Base-by-base conservation (phyloP, 2,329 filamentous ascomycete species). In the Bisporella sp. region DNA sequence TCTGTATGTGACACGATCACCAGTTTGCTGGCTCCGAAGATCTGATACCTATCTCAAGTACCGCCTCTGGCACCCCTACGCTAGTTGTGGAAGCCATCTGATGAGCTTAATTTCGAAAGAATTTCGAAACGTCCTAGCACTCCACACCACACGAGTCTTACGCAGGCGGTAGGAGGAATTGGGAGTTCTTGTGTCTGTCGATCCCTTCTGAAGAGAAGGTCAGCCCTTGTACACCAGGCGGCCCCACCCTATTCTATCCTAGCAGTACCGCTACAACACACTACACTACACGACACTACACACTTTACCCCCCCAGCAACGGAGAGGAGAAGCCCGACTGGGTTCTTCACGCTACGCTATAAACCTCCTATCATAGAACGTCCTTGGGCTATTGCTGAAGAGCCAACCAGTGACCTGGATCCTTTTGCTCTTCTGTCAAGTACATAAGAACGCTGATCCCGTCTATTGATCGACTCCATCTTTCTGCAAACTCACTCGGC, bases 361-460 rank as follows among this genome's bases (percentile, higher is more conserved):
- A 21, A 21, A 21, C 21, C 21, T 21, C 21, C 21, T 21, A 21
- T 21, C 21, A 21, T 21, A 21, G 21, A 21, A 21, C 21, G 21
- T 21, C 21, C 21, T 21, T 21, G 21, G 21, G 3, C 21, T 21
- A 21, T 21, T 21, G 21, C 21, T 21, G 21, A 21, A 21, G 21
- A 21, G 21, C 35, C 41, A 43, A 21, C 41, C 9, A 8, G 8
- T 11, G 12, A 8, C 9, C 41, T 43, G 41, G 9, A 43, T 21
- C 21, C 4, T 9, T 12, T 28, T 43, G 12, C 21, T 43, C 41
- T 29, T 43, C 41, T 21, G 41, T 42, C 11, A 42, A 60, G 54
- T 55, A 62, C 62, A 62, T 64, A 65, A 62, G 60, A 62, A 63
- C 61, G 63, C 58, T 62, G 62, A 65, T 64, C 63, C 61, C 62